Evolutionary conservation across 1,284 basidiomycete genomes (phyloP), one percentile per base, ranked within the genome.

Genomic region (Ustilago nuda): DNA sequence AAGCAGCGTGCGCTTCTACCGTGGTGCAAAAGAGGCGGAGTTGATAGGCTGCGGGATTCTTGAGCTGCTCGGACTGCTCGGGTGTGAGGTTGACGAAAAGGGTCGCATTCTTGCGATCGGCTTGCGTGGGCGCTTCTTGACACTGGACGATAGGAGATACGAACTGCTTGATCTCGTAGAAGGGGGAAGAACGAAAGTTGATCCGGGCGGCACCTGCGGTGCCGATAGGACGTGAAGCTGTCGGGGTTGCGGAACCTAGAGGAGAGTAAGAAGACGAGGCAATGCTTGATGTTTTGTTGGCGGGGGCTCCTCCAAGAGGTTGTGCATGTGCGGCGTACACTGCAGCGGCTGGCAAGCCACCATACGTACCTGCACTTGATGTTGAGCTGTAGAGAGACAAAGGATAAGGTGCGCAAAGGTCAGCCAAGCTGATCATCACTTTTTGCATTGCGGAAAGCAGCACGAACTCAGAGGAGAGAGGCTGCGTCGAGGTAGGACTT

Each of bases 1-100:
- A 74, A 7, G 73, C 77, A 23, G 79, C 79, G 52, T 80, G 79
- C 13, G 76, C 70, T 19, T 82, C 79, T 19, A 67, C 53, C 2
- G 78, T 80, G 5, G 82, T 81, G 61, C 78, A 82, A 30, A 84
- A 82, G 13, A 84, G 73, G 15, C 78, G 67, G 8, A 80, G 54
- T 50, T 82, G 78, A 60, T 76, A 66, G 3, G 59, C 41, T 0
- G 70, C 11, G 13, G 39, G 17, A 19, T 45, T 66, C 56, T 50
- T 65, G 50, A 83, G 70, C 23, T 66, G 65, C 23, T 72, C 63
- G n/a, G 55, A 46, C 45, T 80, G 76, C 48, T 79, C 66, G 1
- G 55, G n/a, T 3, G 58, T 65, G 15, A 81, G 57, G 8, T 62
- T 70, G 59, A 83, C 72, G 15, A 70, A 69, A 15, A 82, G 36